phyloP scores from a whole-genome alignment of 495 filamentous ascomycete genomes.

The Stereocaulon alpinum region DNA sequence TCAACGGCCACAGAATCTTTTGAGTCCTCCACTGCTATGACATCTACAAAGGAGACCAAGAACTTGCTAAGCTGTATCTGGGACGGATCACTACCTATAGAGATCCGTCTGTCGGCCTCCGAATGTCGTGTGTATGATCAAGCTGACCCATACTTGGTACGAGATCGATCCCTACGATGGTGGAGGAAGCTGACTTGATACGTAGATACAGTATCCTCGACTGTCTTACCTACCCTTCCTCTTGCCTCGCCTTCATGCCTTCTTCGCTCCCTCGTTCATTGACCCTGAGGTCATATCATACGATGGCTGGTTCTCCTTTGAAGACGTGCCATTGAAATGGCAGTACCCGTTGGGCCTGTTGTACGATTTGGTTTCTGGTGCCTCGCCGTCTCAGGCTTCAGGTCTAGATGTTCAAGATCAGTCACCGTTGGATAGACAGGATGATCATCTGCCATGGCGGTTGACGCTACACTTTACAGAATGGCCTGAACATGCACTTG shows the following conservation, averaged over 20 bases:
- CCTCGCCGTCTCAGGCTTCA: slow-evolving; percentile 36
- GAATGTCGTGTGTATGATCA: slow-evolving; percentile 46
- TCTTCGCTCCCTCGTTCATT: slow-evolving; percentile 68
- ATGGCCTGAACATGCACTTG: slow-evolving; percentile 56
- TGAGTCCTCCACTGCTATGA: slow-evolving; percentile 8
- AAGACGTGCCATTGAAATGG: slow-evolving; percentile 76
- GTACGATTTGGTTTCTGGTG: slow-evolving; percentile 73
- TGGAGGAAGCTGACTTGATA: background rate
- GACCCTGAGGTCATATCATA: slow-evolving; percentile 44
- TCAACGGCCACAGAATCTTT: background rate
- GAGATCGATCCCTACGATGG: background rate
- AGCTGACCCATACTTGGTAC: slow-evolving; percentile 45
- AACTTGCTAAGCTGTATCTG: slow-evolving; percentile 38
- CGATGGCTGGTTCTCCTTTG: slow-evolving; percentile 62
- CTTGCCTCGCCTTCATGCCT: slow-evolving; percentile 64
- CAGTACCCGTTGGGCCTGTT: slow-evolving; percentile 80
- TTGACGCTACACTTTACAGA: slow-evolving; percentile 70
- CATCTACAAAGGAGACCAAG: slow-evolving; percentile 5
- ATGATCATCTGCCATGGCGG: slow-evolving; percentile 58
- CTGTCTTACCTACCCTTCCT: slow-evolving; percentile 59
- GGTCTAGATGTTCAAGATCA: slow-evolving; percentile 15
- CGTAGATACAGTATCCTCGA: slow-evolving; percentile 42
- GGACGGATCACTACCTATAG: slow-evolving; percentile 41
- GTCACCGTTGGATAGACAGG: slow-evolving; percentile 3
- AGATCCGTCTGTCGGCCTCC: slow-evolving; percentile 41